Conservation (phyloP, 768 basidiomycete species). For the Pholiota molesta region DNA sequence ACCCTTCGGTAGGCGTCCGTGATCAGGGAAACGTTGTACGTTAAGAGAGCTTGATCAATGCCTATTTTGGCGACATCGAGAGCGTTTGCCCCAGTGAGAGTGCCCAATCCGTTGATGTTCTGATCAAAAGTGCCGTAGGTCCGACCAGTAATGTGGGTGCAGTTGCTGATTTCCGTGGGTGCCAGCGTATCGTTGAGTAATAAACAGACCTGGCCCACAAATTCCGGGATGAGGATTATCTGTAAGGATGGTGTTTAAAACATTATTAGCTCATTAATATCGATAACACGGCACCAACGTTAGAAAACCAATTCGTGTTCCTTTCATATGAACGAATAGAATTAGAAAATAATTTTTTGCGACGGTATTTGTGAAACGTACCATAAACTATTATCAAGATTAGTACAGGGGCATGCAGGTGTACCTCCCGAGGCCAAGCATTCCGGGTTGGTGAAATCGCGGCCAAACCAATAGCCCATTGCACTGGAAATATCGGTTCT, state of each 20-base stretch:
- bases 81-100: constrained; percentile 65
- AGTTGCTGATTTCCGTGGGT: constrained; percentile 42
- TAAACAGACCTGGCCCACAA: constrained; percentile 60
- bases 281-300: constrained; percentile 37
- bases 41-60: constrained; percentile 50
- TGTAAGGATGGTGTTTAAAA: constrained; percentile 22
- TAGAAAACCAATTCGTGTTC: constrained; percentile 71
- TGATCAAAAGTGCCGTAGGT: constrained; percentile 51
- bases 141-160: constrained; percentile 52
- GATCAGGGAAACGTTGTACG: constrained; percentile 45
- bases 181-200: constrained; percentile 53
- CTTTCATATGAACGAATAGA: constrained; percentile 29
- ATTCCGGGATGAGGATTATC: constrained; percentile 63
- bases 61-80: constrained; percentile 68
- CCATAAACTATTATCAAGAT: constrained; percentile 47
- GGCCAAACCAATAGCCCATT: constrained; percentile 66
- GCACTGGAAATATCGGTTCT: constrained; percentile 46
- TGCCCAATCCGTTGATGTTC: constrained; percentile 46
- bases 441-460: constrained; percentile 54
- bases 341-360: constrained; percentile 7
- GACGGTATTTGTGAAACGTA: constrained; percentile 16
- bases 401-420: constrained; percentile 55
- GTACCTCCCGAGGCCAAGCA: constrained; percentile 62
- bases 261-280: not conserved
- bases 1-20: constrained; percentile 51